phyloP scores from a whole-genome alignment of 306 rosid genomes.

The Glycine soja region DNA sequence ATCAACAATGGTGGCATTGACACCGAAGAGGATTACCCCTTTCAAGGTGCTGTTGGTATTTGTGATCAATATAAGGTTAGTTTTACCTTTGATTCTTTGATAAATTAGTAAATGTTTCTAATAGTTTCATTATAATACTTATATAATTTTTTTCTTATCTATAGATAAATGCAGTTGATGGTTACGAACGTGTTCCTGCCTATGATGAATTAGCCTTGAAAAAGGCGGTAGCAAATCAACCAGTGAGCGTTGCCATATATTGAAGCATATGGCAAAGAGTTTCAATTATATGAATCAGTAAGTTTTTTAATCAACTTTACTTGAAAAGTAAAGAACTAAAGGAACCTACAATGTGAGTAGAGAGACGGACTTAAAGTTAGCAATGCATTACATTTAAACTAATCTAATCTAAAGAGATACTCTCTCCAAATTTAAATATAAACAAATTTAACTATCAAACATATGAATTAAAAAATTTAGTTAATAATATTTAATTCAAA shows the following conservation, averaged over 20 bases:
- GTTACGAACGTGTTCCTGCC: slow-evolving; percentile 69
- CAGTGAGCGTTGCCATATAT: slow-evolving; percentile 82
- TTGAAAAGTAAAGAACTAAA: neutral
- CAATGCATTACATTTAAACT: neutral
- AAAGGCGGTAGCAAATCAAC: slow-evolving; percentile 82
- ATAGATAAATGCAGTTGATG: slow-evolving; percentile 82
- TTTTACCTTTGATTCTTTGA: neutral
- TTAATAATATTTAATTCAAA: no score
- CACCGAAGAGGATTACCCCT: slow-evolving; percentile 85
- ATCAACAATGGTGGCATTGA: slow-evolving; percentile 87
- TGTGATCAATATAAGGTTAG: slow-evolving; percentile 75
- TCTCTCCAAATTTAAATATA: no score
- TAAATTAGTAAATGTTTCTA: neutral
- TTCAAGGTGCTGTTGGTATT: slow-evolving; percentile 56
- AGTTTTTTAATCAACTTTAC: slow-evolving; percentile 33
- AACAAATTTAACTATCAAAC: no score
- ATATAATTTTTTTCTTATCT: slow-evolving; percentile 2
- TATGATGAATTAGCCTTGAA: slow-evolving; percentile 69
- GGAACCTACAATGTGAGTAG: neutral
- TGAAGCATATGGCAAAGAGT: slow-evolving; percentile 83
- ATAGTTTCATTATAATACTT: neutral
- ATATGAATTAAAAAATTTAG: no score
- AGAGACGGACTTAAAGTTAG: neutral
- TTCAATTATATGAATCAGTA: slow-evolving; percentile 83
- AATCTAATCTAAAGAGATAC: neutral